A percentile compares a stretch with the other conserved stretches of the same genome.
Evolutionary conservation across 2,329 filamentous ascomycete species (phyloP).

Genomic region (Cladosporium velox): DNA sequence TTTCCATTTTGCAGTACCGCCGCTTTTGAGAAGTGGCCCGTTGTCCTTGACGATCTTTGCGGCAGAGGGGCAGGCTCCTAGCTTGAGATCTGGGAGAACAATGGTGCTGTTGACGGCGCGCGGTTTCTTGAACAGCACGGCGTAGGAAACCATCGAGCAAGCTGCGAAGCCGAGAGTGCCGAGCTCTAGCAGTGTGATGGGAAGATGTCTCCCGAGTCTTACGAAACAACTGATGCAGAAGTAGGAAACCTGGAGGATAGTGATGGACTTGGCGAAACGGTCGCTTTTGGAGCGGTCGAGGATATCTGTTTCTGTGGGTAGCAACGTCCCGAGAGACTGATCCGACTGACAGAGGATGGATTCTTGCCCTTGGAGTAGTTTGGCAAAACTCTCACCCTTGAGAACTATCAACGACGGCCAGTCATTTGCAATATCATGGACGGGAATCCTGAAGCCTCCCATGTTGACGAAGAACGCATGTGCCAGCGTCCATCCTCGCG

Average conservation of each 20-base stretch:
- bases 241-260: slow-evolving; percentile 16
- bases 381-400: not conserved
- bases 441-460: slow-evolving; percentile 31
- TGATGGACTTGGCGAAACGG: slow-evolving; percentile 36
- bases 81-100: not conserved
- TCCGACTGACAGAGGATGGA: no score
- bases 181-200: slow-evolving; percentile 23
- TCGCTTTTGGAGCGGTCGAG: slow-evolving; percentile 44
- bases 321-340: not conserved
- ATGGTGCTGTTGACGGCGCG: not conserved
- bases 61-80: not conserved
- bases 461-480: slow-evolving; percentile 38
- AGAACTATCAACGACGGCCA: not conserved
- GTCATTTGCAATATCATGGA: not conserved
- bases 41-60: not conserved
- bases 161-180: slow-evolving; percentile 17
- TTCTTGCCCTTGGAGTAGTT: not conserved
- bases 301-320: slow-evolving; percentile 30
- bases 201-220: not conserved
- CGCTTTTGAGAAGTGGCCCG: not conserved
- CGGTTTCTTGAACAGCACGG: slow-evolving; percentile 18
- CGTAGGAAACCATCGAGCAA: slow-evolving; percentile 21
- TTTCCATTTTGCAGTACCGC: not conserved
- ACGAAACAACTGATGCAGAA: slow-evolving; percentile 21
- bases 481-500: slow-evolving; percentile 30